A percentile compares a stretch with the other conserved stretches of the same genome.
phyloP scores from a whole-genome alignment of 306 rosid genomes.

The Cucumis hystrix region DNA sequence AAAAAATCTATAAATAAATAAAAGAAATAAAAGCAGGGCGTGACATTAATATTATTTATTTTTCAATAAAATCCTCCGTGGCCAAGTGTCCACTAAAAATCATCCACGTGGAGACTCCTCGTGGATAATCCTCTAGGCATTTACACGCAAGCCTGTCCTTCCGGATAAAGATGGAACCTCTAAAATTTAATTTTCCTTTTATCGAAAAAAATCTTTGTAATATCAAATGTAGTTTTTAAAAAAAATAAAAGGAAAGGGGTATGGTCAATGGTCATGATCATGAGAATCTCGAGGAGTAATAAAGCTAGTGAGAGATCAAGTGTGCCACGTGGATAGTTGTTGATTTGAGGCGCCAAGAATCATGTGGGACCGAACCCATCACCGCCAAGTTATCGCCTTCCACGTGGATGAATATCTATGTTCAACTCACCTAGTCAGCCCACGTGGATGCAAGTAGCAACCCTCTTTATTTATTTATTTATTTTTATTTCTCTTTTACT shows the following conservation, averaged over 20 bases:
- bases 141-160: not conserved
- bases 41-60: not conserved
- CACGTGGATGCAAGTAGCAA: not conserved
- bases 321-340: conserved; percentile 1
- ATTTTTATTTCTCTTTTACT: not conserved
- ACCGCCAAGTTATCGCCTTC: not conserved
- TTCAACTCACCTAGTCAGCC: not conserved
- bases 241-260: not conserved
- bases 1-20: not conserved
- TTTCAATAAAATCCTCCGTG: not conserved
- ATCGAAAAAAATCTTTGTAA: not conserved
- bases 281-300: not conserved
- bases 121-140: not conserved
- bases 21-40: not conserved
- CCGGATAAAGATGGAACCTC: not conserved
- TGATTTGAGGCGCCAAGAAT: conserved; percentile 2
- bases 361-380: conserved; percentile 1
- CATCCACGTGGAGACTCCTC: not conserved
- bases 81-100: not conserved
- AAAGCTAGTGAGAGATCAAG: not conserved
- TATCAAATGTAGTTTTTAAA: not conserved
- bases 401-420: not conserved
- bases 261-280: conserved; percentile 3
- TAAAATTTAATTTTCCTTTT: not conserved
- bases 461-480: not conserved